These are phyloP conservation scores for Hypoxylon lienhwacheense DNA, from an alignment of 495 filamentous ascomycete genomes.

Conservation along the genomic window DNA sequence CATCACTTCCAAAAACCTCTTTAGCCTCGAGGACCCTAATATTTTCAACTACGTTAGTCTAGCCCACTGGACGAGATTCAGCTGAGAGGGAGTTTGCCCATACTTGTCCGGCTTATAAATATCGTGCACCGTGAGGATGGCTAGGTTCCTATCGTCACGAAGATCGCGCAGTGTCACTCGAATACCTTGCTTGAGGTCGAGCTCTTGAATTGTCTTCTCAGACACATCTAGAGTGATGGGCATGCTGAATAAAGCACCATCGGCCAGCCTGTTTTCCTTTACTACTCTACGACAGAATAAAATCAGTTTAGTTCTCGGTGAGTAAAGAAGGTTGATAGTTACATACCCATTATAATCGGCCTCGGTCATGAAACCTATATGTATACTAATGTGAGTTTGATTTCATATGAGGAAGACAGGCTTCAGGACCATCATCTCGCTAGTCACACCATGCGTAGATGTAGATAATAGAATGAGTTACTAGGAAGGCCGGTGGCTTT, in stretches of 20 bases:
- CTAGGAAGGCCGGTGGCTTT: slow-evolving; percentile 12
- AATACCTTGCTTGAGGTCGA: slow-evolving; percentile 73
- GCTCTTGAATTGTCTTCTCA: slow-evolving; percentile 68
- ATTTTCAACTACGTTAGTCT: slow-evolving; percentile 45
- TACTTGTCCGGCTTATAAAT: slow-evolving; percentile 97
- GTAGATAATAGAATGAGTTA: background rate
- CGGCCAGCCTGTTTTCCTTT: slow-evolving; percentile 76
- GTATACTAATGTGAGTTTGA: slow-evolving; percentile 21
- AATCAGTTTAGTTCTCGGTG: slow-evolving; percentile 19
- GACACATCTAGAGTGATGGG: slow-evolving; percentile 91
- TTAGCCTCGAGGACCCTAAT: slow-evolving; percentile 80
- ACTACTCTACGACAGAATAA: slow-evolving; percentile 71
- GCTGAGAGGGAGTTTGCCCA: slow-evolving; percentile 39
- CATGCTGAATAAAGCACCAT: slow-evolving; percentile 94
- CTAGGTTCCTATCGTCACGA: slow-evolving; percentile 92
- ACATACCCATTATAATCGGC: slow-evolving; percentile 88
- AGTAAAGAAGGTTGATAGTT: background rate
- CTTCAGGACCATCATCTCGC: background rate
- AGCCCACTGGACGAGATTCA: slow-evolving; percentile 14
- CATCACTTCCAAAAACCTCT: slow-evolving; percentile 92
- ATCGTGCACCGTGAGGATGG: slow-evolving; percentile 94
- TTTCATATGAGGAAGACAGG: background rate
- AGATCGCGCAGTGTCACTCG: slow-evolving; percentile 90
- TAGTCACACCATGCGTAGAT: background rate
- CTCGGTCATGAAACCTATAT: slow-evolving; percentile 90